Evolutionary conservation across 805 yeast species (phyloP).

Genomic region (Metschnikowia kofuensis): DNA sequence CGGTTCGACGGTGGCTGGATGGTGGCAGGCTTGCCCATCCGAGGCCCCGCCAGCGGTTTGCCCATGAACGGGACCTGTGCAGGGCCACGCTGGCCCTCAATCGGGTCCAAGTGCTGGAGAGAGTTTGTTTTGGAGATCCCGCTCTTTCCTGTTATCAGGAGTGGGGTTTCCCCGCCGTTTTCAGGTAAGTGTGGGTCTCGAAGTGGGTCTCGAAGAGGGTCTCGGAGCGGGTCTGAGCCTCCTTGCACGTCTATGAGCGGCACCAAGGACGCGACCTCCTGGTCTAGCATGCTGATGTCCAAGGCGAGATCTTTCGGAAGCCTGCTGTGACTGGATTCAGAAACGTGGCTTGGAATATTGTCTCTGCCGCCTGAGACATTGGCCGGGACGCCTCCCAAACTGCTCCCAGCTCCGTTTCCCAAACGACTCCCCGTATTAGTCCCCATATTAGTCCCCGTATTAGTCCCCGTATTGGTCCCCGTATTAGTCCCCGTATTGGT

Average conservation of each 20-base stretch:
- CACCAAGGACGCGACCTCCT: constrained; percentile 39
- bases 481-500: no score
- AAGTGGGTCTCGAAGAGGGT: no score
- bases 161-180: constrained; percentile 1
- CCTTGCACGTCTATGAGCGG: constrained; percentile 37
- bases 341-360: no score
- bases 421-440: background rate
- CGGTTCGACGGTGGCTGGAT: constrained; percentile 44
- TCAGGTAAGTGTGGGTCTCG: no score
- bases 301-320: constrained; percentile 20
- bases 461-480: no score
- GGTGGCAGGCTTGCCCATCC: constrained; percentile 46
- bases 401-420: no score
- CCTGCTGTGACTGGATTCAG: background rate
- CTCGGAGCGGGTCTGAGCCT: background rate
- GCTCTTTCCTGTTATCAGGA: constrained; percentile 2
- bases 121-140: constrained; percentile 6
- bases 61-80: constrained; percentile 27
- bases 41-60: constrained; percentile 29
- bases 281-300: constrained; percentile 34
- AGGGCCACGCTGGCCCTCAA: constrained; percentile 9
- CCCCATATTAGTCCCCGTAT: no score
- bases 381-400: no score
- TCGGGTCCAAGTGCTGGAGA: constrained; percentile 5
- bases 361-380: no score